These are phyloP conservation scores for Spiromastix sp. DNA, from an alignment of 2,329 filamentous ascomycete genomes.

Conservation along the genomic window DNA sequence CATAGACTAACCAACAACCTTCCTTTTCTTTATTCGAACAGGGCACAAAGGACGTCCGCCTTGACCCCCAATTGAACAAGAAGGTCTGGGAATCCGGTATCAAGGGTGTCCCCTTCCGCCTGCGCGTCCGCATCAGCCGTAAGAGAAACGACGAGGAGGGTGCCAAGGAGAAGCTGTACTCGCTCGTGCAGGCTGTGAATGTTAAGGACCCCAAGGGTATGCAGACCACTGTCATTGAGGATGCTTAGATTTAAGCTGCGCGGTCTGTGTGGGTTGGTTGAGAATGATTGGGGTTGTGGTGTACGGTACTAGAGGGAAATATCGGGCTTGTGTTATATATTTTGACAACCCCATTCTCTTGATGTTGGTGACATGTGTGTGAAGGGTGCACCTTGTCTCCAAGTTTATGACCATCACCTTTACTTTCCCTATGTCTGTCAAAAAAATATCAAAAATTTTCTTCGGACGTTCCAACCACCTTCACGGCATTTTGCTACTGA, in stretches of 20 bases:
- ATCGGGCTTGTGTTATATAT: neutral
- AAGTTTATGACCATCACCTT: too few species aligned
- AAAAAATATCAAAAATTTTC: too few species aligned
- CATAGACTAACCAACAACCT: constrained; percentile 3
- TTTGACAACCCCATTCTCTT: too few species aligned
- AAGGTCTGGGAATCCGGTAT: constrained; percentile 99
- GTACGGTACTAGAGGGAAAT: neutral
- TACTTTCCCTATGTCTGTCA: too few species aligned
- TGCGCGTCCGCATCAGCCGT: constrained; percentile 96
- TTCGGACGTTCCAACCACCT: too few species aligned
- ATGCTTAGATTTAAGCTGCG: constrained; percentile 38
- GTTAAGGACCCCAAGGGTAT: constrained; percentile 99
- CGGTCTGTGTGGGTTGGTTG: neutral
- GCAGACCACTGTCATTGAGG: constrained; percentile 75
- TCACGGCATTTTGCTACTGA: too few species aligned
- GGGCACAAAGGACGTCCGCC: constrained; percentile 93
- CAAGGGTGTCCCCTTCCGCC: constrained; percentile 96
- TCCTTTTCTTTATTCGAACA: constrained; percentile 28
- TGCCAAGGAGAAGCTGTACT: constrained; percentile 99
- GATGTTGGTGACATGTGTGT: too few species aligned
- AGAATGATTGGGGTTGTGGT: neutral
- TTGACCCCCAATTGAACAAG: constrained; percentile 99
- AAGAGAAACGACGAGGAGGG: constrained; percentile 99
- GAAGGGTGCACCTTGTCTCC: neutral
- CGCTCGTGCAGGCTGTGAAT: constrained; percentile 98